Conservation (phyloP, 1,139 yeast genomes). For the Wickerhamomyces sp. region DNA sequence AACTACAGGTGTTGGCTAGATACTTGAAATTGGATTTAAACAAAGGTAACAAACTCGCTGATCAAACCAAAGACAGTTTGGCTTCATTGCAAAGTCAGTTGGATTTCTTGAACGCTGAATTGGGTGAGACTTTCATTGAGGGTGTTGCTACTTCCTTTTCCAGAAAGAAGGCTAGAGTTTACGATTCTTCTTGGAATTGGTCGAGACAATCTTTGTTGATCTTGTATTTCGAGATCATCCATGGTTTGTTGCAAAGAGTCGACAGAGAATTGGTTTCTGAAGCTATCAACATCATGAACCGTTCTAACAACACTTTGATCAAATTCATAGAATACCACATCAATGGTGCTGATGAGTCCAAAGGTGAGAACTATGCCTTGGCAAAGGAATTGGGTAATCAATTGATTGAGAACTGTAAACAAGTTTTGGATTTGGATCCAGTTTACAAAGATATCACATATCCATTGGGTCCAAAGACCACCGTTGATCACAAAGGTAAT, state of each 20-base stretch:
- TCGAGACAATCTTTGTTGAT: constrained; percentile 95
- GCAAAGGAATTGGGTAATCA: constrained; percentile 90
- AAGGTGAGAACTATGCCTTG: constrained; percentile 84
- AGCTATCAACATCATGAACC: constrained; percentile 96
- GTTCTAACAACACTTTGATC: constrained; percentile 89
- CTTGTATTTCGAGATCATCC: constrained; percentile 92
- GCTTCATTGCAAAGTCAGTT: constrained; percentile 80
- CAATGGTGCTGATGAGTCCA: constrained; percentile 83
- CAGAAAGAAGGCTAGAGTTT: constrained; percentile 87
- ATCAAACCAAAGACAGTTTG: constrained; percentile 86
- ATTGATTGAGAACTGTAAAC: constrained; percentile 91
- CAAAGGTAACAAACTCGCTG: constrained; percentile 80
- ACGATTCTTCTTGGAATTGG: constrained; percentile 99
- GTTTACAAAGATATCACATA: constrained; percentile 91
- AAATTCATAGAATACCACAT: constrained; percentile 97
- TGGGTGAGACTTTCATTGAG: constrained; percentile 90
- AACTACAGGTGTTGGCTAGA: constrained; percentile 89
- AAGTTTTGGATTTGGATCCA: constrained; percentile 75
- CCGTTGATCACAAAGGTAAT: constrained; percentile 83
- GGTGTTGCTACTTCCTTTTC: constrained; percentile 92
- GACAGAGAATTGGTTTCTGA: constrained; percentile 96
- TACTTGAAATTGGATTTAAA: constrained; percentile 90
- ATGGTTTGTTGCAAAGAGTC: constrained; percentile 79
- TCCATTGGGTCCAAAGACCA: constrained; percentile 94
- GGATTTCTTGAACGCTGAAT: constrained; percentile 90